These are phyloP conservation scores for Luffa acutangula DNA, from an alignment of 306 rosid species.

Conservation along the genomic window DNA sequence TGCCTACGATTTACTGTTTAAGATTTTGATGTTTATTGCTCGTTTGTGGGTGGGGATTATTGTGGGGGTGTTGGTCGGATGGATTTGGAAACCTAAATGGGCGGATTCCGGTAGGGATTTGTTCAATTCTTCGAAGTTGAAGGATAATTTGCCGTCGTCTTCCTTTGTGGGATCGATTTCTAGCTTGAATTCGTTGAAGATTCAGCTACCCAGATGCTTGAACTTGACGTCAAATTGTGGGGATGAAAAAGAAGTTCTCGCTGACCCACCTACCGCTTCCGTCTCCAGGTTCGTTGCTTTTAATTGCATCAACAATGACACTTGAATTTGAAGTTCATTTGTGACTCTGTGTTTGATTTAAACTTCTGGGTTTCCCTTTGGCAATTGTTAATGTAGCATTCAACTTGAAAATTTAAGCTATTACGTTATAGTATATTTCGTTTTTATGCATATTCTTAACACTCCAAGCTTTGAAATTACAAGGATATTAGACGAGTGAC, in stretches of 20 bases:
- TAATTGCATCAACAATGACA: neutral
- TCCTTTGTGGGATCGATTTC: slow-evolving; percentile 15
- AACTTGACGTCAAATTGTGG: slow-evolving; percentile 22
- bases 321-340: neutral
- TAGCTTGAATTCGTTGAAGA: slow-evolving; percentile 26
- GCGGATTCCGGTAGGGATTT: slow-evolving; percentile 31
- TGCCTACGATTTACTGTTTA: slow-evolving; percentile 20
- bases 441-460: neutral
- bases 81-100: slow-evolving; percentile 98
- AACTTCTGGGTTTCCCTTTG: neutral
- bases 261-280: slow-evolving; percentile 18
- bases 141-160: slow-evolving; percentile 17
- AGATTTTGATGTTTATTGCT: slow-evolving; percentile 34
- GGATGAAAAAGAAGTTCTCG: slow-evolving; percentile 7
- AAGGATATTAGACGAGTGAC: neutral
- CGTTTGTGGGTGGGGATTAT: slow-evolving; percentile 75
- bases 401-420: neutral
- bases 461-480: neutral
- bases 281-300: slow-evolving; percentile 37
- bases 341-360: slow-evolving; percentile 1
- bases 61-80: slow-evolving; percentile 73
- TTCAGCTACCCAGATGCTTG: slow-evolving; percentile 29
- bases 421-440: neutral
- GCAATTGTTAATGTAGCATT: neutral
- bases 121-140: slow-evolving; percentile 20